Percentiles rank a stretch among this genome's conserved stretches.
phyloP scores from a whole-genome alignment of 176 grass and related monocot genomes.

The Alopecurus myosuroides region DNA sequence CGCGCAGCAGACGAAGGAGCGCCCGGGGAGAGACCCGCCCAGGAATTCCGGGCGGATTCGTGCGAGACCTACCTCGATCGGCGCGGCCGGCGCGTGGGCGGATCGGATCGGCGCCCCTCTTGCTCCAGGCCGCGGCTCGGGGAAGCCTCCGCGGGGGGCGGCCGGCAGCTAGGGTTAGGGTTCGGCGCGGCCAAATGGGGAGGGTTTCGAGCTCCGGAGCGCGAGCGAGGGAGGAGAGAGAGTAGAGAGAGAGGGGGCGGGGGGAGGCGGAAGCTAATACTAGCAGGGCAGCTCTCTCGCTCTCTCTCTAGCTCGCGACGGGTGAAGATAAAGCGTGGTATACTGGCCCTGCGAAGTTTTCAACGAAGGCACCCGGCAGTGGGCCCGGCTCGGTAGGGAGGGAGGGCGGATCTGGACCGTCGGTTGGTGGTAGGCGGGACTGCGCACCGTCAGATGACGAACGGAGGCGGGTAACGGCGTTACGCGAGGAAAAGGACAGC shows the following conservation, averaged over 20 bases:
- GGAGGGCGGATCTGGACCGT: not conserved
- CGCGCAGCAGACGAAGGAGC: not conserved
- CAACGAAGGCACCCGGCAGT: slow-evolving; percentile 42
- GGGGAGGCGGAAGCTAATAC: not conserved
- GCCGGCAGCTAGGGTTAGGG: slow-evolving; percentile 37
- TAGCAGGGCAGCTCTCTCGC: not conserved
- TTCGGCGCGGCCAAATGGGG: slow-evolving; percentile 34
- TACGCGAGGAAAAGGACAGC: slow-evolving; percentile 1
- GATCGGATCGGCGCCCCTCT: slow-evolving; percentile 29
- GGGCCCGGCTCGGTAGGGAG: not conserved
- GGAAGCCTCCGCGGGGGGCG: not conserved
- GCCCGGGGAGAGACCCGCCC: not conserved
- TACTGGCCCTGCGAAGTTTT: slow-evolving; percentile 55
- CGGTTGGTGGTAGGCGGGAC: not conserved
- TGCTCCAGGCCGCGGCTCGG: not conserved
- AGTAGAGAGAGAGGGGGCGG: not conserved
- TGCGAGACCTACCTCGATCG: slow-evolving; percentile 50
- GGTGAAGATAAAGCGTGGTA: slow-evolving; percentile 46
- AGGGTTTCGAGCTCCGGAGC: slow-evolving; percentile 35
- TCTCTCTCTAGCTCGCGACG: slow-evolving; percentile 23
- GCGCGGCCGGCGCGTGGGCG: slow-evolving; percentile 3
- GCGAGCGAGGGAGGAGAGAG: slow-evolving; percentile 20
- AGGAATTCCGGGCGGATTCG: slow-evolving; percentile 45
- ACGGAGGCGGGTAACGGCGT: slow-evolving; percentile 7
- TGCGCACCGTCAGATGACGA: not conserved